phyloP scores from a whole-genome alignment of 2,329 filamentous ascomycete species.

The Arachnomyces sp. region DNA sequence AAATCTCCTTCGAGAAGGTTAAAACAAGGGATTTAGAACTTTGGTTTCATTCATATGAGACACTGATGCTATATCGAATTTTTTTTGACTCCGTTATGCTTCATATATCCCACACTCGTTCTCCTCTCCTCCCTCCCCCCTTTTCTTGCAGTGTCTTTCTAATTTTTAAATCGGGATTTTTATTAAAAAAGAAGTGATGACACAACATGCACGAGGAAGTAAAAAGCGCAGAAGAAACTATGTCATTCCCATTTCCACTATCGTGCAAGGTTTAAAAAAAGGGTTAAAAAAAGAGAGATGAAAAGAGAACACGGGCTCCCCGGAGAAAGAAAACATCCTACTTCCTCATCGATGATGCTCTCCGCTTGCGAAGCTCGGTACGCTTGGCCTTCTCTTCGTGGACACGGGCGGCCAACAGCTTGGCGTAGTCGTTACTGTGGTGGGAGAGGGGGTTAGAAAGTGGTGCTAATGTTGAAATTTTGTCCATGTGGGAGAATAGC shows the following conservation, averaged over 20 bases:
- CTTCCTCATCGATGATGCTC: conserved; percentile 90
- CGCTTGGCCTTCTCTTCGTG: conserved; percentile 91
- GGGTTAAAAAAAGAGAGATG: background rate
- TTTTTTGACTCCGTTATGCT: too few species aligned
- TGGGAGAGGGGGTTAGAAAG: conserved; percentile 28
- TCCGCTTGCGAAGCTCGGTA: conserved; percentile 90
- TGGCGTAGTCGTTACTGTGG: conserved; percentile 84
- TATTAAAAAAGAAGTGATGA: too few species aligned
- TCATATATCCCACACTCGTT: background rate
- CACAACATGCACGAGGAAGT: too few species aligned
- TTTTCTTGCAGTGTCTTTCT: background rate
- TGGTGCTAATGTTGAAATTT: background rate
- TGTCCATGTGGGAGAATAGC: conserved; percentile 21
- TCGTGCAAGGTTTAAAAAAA: too few species aligned
- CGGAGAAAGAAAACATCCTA: conserved; percentile 45
- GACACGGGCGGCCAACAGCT: conserved; percentile 94
- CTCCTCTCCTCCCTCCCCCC: background rate
- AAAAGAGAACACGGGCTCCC: conserved; percentile 1
- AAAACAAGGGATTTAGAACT: too few species aligned
- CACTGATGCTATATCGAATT: too few species aligned
- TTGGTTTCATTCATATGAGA: too few species aligned
- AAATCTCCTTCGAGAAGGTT: too few species aligned
- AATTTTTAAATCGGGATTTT: too few species aligned
- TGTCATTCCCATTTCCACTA: too few species aligned
- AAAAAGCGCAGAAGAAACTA: too few species aligned